Base-by-base conservation (phyloP, 192 early-diverging fungal genomes). In the Kickxella alabastrina region DNA sequence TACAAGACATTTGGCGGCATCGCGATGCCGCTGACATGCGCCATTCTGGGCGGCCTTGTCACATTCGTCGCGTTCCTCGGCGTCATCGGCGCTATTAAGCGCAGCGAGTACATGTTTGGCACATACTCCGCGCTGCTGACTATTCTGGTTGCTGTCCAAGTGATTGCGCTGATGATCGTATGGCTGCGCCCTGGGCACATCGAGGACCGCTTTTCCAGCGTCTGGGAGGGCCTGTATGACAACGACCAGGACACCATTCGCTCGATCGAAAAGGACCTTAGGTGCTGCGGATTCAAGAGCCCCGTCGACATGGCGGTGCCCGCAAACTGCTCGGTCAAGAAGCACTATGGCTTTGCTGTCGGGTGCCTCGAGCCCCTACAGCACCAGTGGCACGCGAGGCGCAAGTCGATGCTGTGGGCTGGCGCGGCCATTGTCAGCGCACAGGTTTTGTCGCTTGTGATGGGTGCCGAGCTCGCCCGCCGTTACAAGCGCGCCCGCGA, bases 201-300 rank as follows among this genome's bases (percentile, higher is more conserved):
- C 4, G 70, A 75, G 14, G 54, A 56, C 25, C 28, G 43, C 39
- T 58, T 83, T 29, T 53, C 59, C 29, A 29, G 49, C 6, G 73
- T 72, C 15, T 83, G 82, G 82, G 57, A 74, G 21, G 54, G 48
- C 6, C 48, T 78, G 21, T 83, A 83, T 17, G 67, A 80, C 6
- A 43, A 74, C 18, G 59, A 78, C n/a, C 82, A 68, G 4, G 60
- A 62, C 3, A 45, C 66, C 6, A 60, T 82, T 23, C 49, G 62
- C 36, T 58, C 53, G 21, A 66, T 83, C 29, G 72, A 83, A 44
- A 65, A 75, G 27, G 76, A 73, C 22, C 66, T 74, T 51, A 60
- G 52, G 45, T 80, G 79, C 56, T 80, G 79, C 24, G 79, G 79
- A 32, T 80, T 80, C 57, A 55, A 49, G 32, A 64, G 38, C 23